Evolutionary conservation across 108 stramenopile genomes (phyloP).

Genomic region (Cyclotella choctawhatcheeana): DNA sequence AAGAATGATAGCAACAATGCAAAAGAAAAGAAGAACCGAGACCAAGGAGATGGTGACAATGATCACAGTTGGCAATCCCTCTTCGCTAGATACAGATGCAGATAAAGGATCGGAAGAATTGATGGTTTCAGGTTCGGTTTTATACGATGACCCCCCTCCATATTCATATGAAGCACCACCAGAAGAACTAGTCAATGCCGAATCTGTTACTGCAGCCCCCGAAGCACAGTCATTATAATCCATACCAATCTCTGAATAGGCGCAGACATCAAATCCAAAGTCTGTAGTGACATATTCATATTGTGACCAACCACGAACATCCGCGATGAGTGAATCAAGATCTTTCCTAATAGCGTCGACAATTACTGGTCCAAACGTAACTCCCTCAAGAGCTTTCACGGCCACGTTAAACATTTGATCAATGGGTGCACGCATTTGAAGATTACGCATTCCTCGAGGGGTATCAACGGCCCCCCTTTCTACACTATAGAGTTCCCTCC

Average conservation of each 20-base stretch:
- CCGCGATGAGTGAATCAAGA: slow-evolving; percentile 4
- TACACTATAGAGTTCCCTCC: slow-evolving; percentile 6
- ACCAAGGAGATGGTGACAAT: slow-evolving; percentile 8
- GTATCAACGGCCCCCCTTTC: too few relatives aligned
- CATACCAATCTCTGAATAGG: background rate
- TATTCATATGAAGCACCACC: background rate
- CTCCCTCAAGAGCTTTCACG: slow-evolving; percentile 1
- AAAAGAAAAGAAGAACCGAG: background rate
- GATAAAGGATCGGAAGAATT: background rate
- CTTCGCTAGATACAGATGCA: background rate
- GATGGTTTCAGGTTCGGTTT: background rate
- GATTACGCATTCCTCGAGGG: too few relatives aligned
- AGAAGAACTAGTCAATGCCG: background rate
- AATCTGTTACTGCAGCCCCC: background rate
- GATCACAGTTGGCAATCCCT: background rate
- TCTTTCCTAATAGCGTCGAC: background rate
- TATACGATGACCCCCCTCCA: background rate
- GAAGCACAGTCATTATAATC: slow-evolving; percentile 6
- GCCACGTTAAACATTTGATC: slow-evolving; percentile 8
- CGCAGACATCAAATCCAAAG: slow-evolving; percentile 13
- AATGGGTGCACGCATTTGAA: background rate
- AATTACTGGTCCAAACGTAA: slow-evolving; percentile 1
- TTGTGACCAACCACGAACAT: slow-evolving; percentile 6
- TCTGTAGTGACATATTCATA: slow-evolving; percentile 6
- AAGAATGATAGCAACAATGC: background rate